Conservation (phyloP, 106 monocot genomes). For the Agapanthus africanus region DNA sequence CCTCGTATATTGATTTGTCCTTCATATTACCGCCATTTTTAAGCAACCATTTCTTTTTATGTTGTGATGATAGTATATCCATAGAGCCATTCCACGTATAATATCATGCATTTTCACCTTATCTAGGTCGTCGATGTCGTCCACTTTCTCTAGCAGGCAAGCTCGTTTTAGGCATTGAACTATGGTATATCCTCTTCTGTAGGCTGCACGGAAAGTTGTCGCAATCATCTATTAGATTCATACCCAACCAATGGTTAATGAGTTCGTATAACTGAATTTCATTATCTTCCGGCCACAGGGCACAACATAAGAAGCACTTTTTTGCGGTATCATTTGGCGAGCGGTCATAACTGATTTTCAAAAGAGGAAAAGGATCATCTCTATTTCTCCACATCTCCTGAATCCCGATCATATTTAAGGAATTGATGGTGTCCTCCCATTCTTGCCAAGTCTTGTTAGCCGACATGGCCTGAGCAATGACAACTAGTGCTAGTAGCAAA, state of each 20-base stretch:
- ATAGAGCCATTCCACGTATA: background rate
- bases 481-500: slow-evolving; percentile 31
- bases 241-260: slow-evolving; percentile 29
- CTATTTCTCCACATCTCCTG: background rate
- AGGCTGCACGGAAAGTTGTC: slow-evolving; percentile 5
- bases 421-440: too few species aligned
- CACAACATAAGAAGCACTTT: slow-evolving; percentile 24
- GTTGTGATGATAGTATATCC: background rate
- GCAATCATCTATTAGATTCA: slow-evolving; percentile 8
- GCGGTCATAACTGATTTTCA: too few species aligned
- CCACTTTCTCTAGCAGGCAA: background rate
- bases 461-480: slow-evolving; percentile 20
- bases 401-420: too few species aligned
- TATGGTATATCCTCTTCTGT: slow-evolving; percentile 7
- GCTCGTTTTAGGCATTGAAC: slow-evolving; percentile 10
- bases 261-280: slow-evolving; percentile 7
- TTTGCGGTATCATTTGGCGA: slow-evolving; percentile 1
- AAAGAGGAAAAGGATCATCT: slow-evolving; percentile 10
- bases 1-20: background rate
- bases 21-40: background rate
- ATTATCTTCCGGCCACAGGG: slow-evolving; percentile 20
- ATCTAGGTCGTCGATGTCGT: background rate
- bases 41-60: background rate
- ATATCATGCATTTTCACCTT: background rate
- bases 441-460: background rate